A percentile compares a stretch with the other conserved stretches of the same genome.
These are phyloP conservation scores for Cenchrus fungigraminus DNA, from an alignment of 176 grass and related monocot genomes.

Conservation along the genomic window DNA sequence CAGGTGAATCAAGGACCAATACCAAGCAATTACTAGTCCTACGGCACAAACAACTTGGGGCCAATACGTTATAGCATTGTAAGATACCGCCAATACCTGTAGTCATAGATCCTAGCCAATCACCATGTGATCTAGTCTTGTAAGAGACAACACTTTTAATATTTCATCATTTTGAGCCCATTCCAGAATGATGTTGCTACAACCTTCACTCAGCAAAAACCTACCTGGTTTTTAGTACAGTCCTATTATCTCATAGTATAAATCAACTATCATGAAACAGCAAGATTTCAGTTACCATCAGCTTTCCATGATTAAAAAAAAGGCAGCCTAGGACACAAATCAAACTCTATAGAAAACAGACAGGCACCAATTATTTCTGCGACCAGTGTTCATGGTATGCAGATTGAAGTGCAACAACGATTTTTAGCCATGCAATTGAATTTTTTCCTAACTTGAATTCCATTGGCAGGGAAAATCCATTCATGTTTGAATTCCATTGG, in stretches of 20 bases:
- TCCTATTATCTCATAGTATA: not conserved
- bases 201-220: not conserved
- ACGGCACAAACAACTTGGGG: not conserved
- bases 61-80: not conserved
- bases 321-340: not conserved
- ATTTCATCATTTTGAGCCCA: not conserved
- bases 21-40: not conserved
- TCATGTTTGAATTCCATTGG: not conserved
- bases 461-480: not conserved
- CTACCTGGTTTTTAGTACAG: not conserved
- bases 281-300: conserved; percentile 4
- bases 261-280: not conserved
- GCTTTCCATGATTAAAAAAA: not conserved
- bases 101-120: too few relatives aligned
- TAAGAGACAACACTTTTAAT: too few relatives aligned
- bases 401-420: not conserved
- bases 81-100: too few relatives aligned
- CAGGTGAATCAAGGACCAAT: not conserved
- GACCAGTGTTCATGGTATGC: not conserved
- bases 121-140: too few relatives aligned
- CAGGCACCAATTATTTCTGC: not conserved
- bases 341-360: not conserved
- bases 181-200: not conserved
- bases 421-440: not conserved
- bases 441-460: not conserved